phyloP scores from a whole-genome alignment of 2,329 filamentous ascomycete species.

The Fusarium vanettenii region DNA sequence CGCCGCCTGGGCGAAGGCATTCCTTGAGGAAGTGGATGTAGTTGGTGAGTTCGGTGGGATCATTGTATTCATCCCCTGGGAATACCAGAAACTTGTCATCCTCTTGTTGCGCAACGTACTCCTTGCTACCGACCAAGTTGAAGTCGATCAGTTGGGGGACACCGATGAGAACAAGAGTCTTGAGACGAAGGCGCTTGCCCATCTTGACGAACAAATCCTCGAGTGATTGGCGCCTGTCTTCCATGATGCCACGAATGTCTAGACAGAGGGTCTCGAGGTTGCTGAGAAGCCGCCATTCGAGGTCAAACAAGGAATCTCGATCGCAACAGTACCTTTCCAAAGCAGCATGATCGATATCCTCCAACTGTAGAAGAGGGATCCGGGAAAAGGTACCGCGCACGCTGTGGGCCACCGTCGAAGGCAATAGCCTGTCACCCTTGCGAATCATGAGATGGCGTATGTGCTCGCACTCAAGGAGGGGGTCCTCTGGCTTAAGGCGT shows the following conservation, averaged over 20 bases:
- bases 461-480: conserved; percentile 4
- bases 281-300: conserved; percentile 17
- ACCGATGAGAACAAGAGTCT: conserved; percentile 20
- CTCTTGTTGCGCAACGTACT: conserved; percentile 10
- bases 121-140: not conserved
- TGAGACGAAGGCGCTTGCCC: conserved; percentile 15
- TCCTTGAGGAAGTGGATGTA: conserved; percentile 10
- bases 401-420: not conserved
- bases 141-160: not conserved
- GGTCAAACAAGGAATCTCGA: not conserved
- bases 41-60: not conserved
- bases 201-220: not conserved
- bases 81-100: not conserved
- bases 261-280: conserved; percentile 25
- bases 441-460: conserved; percentile 18
- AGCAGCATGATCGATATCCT: not conserved
- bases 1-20: conserved; percentile 20
- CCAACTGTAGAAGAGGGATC: not conserved
- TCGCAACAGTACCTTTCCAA: no score
- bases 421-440: not conserved
- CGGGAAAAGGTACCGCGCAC: not conserved
- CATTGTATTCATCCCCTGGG: not conserved
- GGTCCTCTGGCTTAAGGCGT: not conserved
- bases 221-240: not conserved
- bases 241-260: not conserved